Percentiles rank a stretch among this genome's conserved stretches.
Conservation (phyloP, 331 rosid species). For the Acacia pycnantha region DNA sequence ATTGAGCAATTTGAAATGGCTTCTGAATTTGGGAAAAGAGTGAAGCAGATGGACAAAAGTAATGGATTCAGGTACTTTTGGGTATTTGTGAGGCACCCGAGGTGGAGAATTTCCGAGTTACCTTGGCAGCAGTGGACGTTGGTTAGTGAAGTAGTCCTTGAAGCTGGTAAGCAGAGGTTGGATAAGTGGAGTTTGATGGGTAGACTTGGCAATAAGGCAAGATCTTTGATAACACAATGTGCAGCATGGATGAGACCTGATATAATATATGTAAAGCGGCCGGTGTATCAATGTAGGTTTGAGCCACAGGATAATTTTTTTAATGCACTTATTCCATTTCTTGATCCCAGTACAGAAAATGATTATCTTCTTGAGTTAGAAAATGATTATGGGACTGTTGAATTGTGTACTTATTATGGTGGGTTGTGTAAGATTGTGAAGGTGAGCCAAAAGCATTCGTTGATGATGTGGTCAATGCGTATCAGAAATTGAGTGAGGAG, state of each 20-base stretch:
- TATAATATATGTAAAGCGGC: slow-evolving; percentile 77
- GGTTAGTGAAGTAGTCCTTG: slow-evolving; percentile 73
- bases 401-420: slow-evolving; percentile 76
- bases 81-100: slow-evolving; percentile 84
- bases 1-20: slow-evolving; percentile 86
- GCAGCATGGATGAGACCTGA: slow-evolving; percentile 99
- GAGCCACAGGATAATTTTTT: slow-evolving; percentile 86
- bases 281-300: slow-evolving; percentile 82
- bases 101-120: slow-evolving; percentile 68
- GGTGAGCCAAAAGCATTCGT: slow-evolving; percentile 77
- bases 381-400: slow-evolving; percentile 71
- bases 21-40: slow-evolving; percentile 59
- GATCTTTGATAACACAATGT: slow-evolving; percentile 67
- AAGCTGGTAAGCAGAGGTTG: slow-evolving; percentile 79
- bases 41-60: slow-evolving; percentile 56
- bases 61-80: slow-evolving; percentile 64
- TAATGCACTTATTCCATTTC: slow-evolving; percentile 55
- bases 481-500: slow-evolving; percentile 74
- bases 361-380: slow-evolving; percentile 61
- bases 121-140: slow-evolving; percentile 96
- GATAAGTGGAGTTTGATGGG: slow-evolving; percentile 98
- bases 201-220: slow-evolving; percentile 73
- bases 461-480: slow-evolving; percentile 88
- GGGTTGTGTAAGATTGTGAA: slow-evolving; percentile 80
- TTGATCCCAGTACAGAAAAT: slow-evolving; percentile 73